Evolutionary conservation across 129 eudicot species (phyloP).

Genomic region (Scalesia atractyloides): DNA sequence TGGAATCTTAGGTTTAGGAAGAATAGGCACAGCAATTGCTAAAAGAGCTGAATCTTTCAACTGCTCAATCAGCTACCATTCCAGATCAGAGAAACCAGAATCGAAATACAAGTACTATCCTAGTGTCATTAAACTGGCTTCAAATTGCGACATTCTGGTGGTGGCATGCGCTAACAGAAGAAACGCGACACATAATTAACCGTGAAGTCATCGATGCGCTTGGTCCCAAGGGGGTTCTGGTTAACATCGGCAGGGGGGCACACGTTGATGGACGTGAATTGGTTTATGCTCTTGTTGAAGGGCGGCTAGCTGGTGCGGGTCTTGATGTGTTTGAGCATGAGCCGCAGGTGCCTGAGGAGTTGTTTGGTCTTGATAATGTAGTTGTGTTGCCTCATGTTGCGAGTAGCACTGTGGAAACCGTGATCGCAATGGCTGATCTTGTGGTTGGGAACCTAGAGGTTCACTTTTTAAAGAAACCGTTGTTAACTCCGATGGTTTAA

Average conservation of each 20-base stretch:
- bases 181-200: constrained; percentile 70
- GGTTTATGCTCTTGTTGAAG: constrained; percentile 68
- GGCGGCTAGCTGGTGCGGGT: constrained; percentile 89
- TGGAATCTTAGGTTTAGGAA: constrained; percentile 84
- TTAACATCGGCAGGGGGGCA: constrained; percentile 78
- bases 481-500: constrained; percentile 63
- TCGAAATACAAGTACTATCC: constrained; percentile 58
- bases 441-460: constrained; percentile 75
- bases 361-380: constrained; percentile 59
- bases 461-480: constrained; percentile 55
- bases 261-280: constrained; percentile 77
- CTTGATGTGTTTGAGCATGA: constrained; percentile 84
- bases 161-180: constrained; percentile 62
- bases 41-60: constrained; percentile 77
- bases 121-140: constrained; percentile 55
- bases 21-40: constrained; percentile 86
- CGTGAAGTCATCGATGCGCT: constrained; percentile 70
- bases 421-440: constrained; percentile 74
- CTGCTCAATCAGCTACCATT: constrained; percentile 69
- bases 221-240: constrained; percentile 64
- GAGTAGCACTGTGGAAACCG: constrained; percentile 59
- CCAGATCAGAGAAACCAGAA: constrained; percentile 61
- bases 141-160: constrained; percentile 62
- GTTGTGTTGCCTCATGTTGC: constrained; percentile 66
- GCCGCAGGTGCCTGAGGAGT: constrained; percentile 62